phyloP scores from a whole-genome alignment of 208 protist genomes.

The Acanthamoeba royreba region DNA sequence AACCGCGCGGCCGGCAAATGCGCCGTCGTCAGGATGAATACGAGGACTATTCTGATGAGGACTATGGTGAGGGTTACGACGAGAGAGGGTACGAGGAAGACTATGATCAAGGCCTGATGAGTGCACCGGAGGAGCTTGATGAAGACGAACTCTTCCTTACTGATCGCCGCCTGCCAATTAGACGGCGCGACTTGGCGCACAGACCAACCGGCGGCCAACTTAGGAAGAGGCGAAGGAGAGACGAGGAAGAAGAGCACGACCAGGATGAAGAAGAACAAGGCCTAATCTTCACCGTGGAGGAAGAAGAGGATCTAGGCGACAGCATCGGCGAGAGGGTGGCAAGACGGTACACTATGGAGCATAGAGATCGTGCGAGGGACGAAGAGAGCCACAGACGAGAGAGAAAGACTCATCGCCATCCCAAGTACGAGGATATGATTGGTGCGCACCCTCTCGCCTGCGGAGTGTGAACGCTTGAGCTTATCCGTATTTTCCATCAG shows the following conservation, averaged over 20 bases:
- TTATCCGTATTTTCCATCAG: not conserved
- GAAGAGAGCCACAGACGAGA: not conserved
- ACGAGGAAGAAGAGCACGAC: not conserved
- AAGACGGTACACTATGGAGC: no score
- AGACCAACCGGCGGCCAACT: not conserved
- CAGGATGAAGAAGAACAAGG: not conserved
- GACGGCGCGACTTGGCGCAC: not conserved
- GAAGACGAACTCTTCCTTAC: not conserved
- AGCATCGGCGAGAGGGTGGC: not conserved
- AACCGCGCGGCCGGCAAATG: not conserved
- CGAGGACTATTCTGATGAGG: not conserved
- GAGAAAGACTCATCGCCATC: not conserved
- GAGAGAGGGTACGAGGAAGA: not conserved
- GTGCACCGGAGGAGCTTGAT: not conserved
- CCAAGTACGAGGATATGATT: constrained; percentile 10
- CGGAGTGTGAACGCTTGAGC: not conserved
- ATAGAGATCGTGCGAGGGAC: not conserved
- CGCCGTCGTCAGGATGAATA: no score
- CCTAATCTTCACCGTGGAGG: not conserved
- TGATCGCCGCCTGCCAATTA: not conserved
- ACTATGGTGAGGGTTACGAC: not conserved
- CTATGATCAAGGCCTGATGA: not conserved
- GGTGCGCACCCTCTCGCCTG: not conserved
- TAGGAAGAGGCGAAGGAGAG: not conserved
- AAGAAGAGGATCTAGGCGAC: not conserved